Percentiles rank a stretch among this genome's conserved stretches.
These are phyloP conservation scores for Discostella pseudostelligera DNA, from an alignment of 108 stramenopile species.

Conservation along the genomic window DNA sequence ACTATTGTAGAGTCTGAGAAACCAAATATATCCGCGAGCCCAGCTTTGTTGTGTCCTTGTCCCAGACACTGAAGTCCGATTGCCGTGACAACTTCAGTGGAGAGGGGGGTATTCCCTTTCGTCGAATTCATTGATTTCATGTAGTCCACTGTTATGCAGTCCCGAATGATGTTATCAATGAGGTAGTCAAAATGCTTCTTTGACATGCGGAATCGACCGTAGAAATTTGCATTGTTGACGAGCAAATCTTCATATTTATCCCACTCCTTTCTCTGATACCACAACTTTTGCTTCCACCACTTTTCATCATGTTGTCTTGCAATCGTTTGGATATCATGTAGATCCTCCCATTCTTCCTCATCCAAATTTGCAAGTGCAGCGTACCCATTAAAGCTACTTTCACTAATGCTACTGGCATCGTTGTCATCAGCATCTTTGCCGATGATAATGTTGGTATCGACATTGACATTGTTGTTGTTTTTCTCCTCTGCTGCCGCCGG, in stretches of 20 bases:
- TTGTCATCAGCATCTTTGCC: not conserved
- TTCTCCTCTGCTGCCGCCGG: no score
- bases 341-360: slow-evolving; percentile 1
- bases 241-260: not conserved
- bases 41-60: not conserved
- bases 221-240: slow-evolving; percentile 3
- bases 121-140: slow-evolving; percentile 16
- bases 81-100: slow-evolving; percentile 18
- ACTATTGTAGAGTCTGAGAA: not conserved
- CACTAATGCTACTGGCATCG: not conserved
- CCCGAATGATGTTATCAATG: slow-evolving; percentile 9
- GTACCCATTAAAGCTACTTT: not conserved
- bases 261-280: slow-evolving; percentile 4
- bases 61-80: slow-evolving; percentile 11
- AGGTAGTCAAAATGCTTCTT: slow-evolving; percentile 11
- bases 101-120: slow-evolving; percentile 22
- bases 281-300: no score
- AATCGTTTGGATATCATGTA: not conserved
- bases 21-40: slow-evolving; percentile 17
- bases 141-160: slow-evolving; percentile 8
- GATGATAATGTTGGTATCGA: no score
- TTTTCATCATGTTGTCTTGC: not conserved
- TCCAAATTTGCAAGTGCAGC: not conserved
- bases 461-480: no score
- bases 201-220: slow-evolving; percentile 17